Percentiles rank a stretch among this genome's conserved stretches.
Evolutionary conservation across 192 early-diverging fungal species (phyloP).

Genomic region (Polychytrium aggregatum): DNA sequence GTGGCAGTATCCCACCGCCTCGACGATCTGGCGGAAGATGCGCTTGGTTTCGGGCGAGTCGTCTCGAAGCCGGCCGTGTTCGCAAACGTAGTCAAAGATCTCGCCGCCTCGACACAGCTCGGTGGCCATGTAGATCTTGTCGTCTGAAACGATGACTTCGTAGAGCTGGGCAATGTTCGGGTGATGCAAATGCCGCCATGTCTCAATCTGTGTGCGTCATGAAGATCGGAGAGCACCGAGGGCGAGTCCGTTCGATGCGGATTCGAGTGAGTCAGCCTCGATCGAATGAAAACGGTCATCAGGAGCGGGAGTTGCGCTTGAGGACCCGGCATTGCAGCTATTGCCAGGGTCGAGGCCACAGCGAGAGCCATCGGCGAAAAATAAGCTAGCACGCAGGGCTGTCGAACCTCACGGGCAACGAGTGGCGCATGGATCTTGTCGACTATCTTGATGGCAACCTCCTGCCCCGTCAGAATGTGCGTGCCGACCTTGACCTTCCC

Average conservation of each 20-base stretch:
- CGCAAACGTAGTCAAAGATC: conserved; percentile 73
- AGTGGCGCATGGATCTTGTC: conserved; percentile 35
- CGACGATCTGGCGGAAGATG: conserved; percentile 33
- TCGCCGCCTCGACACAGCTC: conserved; percentile 70
- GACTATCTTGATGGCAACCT: conserved; percentile 44
- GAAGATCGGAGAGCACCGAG: neutral
- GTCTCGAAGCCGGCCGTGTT: conserved; percentile 48
- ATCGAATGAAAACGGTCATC: too few relatives aligned
- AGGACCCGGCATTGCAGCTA: too few relatives aligned
- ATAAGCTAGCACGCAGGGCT: conserved; percentile 1
- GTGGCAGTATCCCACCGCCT: conserved; percentile 41
- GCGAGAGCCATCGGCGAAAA: too few relatives aligned
- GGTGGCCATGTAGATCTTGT: conserved; percentile 66
- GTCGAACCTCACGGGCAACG: conserved; percentile 27
- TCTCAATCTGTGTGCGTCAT: conserved; percentile 30
- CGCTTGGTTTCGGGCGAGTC: conserved; percentile 9
- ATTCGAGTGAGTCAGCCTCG: too few relatives aligned
- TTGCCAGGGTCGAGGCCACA: too few relatives aligned
- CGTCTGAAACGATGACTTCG: conserved; percentile 63
- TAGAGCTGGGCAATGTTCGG: conserved; percentile 69
- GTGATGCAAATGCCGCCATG: conserved; percentile 62
- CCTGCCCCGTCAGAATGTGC: conserved; percentile 30
- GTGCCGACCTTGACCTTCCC: conserved; percentile 37
- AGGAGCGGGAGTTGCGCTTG: too few relatives aligned
- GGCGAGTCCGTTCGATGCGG: too few relatives aligned